A percentile compares a stretch with the other conserved stretches of the same genome.
These are phyloP conservation scores for Cystobasidiopsis lactophilus DNA, from an alignment of 768 basidiomycete species.

Conservation along the genomic window DNA sequence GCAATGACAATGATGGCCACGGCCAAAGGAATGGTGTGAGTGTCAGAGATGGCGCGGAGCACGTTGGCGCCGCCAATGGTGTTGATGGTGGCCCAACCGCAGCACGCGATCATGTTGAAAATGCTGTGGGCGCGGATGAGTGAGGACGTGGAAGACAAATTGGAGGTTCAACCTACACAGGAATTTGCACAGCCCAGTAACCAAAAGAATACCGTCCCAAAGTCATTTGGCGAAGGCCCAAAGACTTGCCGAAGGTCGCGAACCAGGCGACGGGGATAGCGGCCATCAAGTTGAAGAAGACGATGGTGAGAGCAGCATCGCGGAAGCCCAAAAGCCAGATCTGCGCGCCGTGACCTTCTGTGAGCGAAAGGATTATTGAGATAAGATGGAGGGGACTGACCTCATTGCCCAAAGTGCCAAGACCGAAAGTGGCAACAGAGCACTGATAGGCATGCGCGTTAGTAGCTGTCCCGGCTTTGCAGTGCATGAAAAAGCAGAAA, in stretches of 20 bases:
- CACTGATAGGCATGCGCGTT: neutral
- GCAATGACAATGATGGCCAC: constrained; percentile 32
- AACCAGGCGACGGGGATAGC: constrained; percentile 17
- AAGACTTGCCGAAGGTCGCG: constrained; percentile 2
- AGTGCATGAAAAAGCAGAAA: no score
- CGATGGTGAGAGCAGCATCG: constrained; percentile 26
- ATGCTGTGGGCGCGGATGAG: constrained; percentile 21
- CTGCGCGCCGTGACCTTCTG: no score
- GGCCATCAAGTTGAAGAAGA: constrained; percentile 28
- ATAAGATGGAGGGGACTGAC: constrained; percentile 1
- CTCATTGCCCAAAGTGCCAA: constrained; percentile 1
- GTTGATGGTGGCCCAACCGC: constrained; percentile 25
- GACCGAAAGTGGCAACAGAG: constrained; percentile 1
- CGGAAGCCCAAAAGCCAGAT: constrained; percentile 25
- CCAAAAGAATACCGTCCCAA: constrained; percentile 26
- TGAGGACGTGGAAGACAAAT: neutral
- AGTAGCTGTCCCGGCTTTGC: no score
- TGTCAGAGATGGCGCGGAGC: constrained; percentile 15
- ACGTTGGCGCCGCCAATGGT: constrained; percentile 21
- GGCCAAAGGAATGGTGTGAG: constrained; percentile 24
- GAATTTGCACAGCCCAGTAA: constrained; percentile 7
- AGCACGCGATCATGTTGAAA: constrained; percentile 29
- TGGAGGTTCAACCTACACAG: neutral
- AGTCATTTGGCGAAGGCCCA: constrained; percentile 5
- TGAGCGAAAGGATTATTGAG: neutral